Evolutionary conservation across 2,329 filamentous ascomycete species (phyloP).

Genomic region (Cladorrhinum sp.): DNA sequence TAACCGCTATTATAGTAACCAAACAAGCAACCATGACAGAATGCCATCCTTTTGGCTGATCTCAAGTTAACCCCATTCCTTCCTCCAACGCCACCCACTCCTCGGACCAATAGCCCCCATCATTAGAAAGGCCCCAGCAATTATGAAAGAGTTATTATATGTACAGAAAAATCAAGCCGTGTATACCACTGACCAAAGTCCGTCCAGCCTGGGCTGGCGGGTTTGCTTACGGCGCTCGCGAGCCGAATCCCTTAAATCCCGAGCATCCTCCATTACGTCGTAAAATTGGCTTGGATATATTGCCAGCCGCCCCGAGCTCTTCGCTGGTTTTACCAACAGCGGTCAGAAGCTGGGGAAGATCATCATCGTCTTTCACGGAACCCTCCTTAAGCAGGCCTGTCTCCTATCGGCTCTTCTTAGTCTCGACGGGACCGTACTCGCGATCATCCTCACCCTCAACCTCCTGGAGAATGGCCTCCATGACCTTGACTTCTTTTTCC

Average conservation of each 20-base stretch:
- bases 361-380: neutral
- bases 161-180: neutral
- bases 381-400: neutral
- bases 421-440: constrained; percentile 39
- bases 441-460: constrained; percentile 60
- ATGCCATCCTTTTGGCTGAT: neutral
- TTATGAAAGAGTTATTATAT: neutral
- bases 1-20: neutral
- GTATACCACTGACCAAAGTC: neutral
- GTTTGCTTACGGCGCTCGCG: neutral
- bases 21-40: neutral
- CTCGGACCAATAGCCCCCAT: neutral
- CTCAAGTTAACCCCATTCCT: neutral
- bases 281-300: neutral
- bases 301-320: neutral
- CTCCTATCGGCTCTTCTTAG: constrained; percentile 46
- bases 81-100: neutral
- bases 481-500: constrained; percentile 71
- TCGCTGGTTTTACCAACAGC: neutral
- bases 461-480: constrained; percentile 71
- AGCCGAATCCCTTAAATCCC: neutral
- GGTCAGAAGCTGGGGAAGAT: neutral
- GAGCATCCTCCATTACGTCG: constrained; percentile 21
- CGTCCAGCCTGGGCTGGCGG: neutral
- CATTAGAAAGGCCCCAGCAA: neutral